Base-by-base conservation (phyloP, 306 rosid species). In the Lupinus albus region DNA sequence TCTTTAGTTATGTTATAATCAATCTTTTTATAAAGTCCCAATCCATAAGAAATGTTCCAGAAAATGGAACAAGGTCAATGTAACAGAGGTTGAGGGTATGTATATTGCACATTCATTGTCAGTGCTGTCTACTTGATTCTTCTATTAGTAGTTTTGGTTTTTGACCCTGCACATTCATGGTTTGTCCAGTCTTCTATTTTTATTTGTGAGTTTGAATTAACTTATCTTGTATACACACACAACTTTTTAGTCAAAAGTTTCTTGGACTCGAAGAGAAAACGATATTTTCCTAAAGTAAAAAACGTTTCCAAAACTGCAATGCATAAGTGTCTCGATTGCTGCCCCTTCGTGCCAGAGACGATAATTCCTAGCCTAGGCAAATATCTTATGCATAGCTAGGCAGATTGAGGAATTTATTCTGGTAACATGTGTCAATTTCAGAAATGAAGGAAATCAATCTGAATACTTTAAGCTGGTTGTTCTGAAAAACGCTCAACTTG, bases 381-480 rank as follows among this genome's bases (percentile, higher is more conserved):
- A 16, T 7, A 49, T 32, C 11, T 10, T 30, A 30, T 64, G 13
- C 17, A 46, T 32, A 49, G 32, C 13, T 20, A 11, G 9, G 46
- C 25, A 8, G 21, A 67, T 17, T 67, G 0, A 38, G 5, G 7
- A 38, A 12, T 39, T 36, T 36, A 7, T 9, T 36, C 17, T 12
- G 17, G 12, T 17, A 66, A 30, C 60, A 50, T 30, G 12, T 12
- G 49, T 48, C 60, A 50, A 30, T 50, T 49, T 49, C 48, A 11
- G 71, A 66, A 50, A 12, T 48, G 11, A 35, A n/a, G 25, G 36
- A 3, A 49, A 14, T 10, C 7, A n/a, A 35, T 15, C 33, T 8
- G 28, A 11, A 10, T 14, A 16, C 0, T 50, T 25, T 38, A 32
- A 35, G 41, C 9, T 28, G 8, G 17, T 52, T 5, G 38, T 20